A percentile compares a stretch with the other conserved stretches of the same genome.
Conservation (phyloP, 371 early-diverging fungal species). For the Nematocida parisii region DNA sequence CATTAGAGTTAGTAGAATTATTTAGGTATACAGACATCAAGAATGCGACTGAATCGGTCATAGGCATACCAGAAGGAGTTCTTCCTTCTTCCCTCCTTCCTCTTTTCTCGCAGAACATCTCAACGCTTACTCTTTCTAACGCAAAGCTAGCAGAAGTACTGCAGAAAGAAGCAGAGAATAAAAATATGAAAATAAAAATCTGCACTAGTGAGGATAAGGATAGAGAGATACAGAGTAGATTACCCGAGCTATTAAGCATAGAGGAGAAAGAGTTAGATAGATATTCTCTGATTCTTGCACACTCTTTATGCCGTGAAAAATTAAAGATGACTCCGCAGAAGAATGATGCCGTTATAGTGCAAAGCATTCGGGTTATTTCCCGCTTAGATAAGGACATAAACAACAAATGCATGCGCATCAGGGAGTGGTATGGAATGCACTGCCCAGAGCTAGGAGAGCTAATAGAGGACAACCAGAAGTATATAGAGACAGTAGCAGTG, state of each 20-base stretch:
- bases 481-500: slow-evolving; percentile 72
- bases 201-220: slow-evolving; percentile 14
- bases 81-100: slow-evolving; percentile 1
- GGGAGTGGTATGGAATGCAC: slow-evolving; percentile 88
- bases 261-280: slow-evolving; percentile 33
- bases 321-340: slow-evolving; percentile 35
- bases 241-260: slow-evolving; percentile 39
- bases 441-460: slow-evolving; percentile 81
- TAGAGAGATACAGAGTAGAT: slow-evolving; percentile 39
- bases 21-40: slow-evolving; percentile 6
- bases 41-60: slow-evolving; percentile 8
- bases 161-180: neutral
- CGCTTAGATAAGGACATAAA: slow-evolving; percentile 91
- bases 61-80: neutral
- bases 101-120: neutral
- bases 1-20: slow-evolving; percentile 44
- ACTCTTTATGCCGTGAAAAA: slow-evolving; percentile 40
- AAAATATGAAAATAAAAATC: neutral
- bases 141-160: slow-evolving; percentile 21
- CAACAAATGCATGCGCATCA: slow-evolving; percentile 87
- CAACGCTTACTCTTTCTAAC: slow-evolving; percentile 14
- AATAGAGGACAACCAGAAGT: slow-evolving; percentile 76
- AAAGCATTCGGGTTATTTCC: slow-evolving; percentile 82
- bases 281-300: slow-evolving; percentile 37
- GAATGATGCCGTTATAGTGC: slow-evolving; percentile 83